Base-by-base conservation (phyloP, 164 flowering plant genomes). In the Hamamelis virginiana region DNA sequence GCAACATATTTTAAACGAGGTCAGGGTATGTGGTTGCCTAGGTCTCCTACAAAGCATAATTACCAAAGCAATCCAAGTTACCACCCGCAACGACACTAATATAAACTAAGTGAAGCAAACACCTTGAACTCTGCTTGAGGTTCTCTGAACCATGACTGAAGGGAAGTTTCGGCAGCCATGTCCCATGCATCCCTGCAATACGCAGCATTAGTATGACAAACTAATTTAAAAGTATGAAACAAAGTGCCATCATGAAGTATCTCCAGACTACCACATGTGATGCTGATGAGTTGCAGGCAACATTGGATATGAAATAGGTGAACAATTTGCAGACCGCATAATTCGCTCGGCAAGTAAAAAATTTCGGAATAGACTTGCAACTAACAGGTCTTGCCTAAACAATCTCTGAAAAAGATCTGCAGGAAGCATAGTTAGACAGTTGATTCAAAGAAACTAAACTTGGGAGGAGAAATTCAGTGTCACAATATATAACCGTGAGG, bases 101-200 rank as follows among this genome's bases (percentile, higher is more conserved):
- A 33, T 33, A 33, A 33, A 6, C 2, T 33, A 33, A 33, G 41
- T 33, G 41, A 33, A 33, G 41, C 2, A 33, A 6, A 28, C 11
- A 92, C 98, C 97, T 88, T 96, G 64, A 90, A 94, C 52, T 91
- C 98, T 13, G 88, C 91, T 84, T 80, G 80, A n/a, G 95, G 94
- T 61, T 94, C 91, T 65, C 81, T 87, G 68, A 85, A 68, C 69
- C 89, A 74, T 61, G 87, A 75, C n/a, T 85, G 92, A 55, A 94
- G 92, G 71, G 97, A 94, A 45, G 92, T 83, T 80, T 94, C 98
- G 73, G 98, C 97, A 83, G 97, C 98, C 98, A 92, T 95, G 75
- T 95, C 98, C 98, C 98, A 95, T 33, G 98, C 98, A 88, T 95
- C 94, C 98, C 98, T 95, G 78, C 21, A 73, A 26, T 18, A 59